A percentile compares a stretch with the other conserved stretches of the same genome.
Conservation (phyloP, 2,329 filamentous ascomycete genomes). For the Claviceps sp. region DNA sequence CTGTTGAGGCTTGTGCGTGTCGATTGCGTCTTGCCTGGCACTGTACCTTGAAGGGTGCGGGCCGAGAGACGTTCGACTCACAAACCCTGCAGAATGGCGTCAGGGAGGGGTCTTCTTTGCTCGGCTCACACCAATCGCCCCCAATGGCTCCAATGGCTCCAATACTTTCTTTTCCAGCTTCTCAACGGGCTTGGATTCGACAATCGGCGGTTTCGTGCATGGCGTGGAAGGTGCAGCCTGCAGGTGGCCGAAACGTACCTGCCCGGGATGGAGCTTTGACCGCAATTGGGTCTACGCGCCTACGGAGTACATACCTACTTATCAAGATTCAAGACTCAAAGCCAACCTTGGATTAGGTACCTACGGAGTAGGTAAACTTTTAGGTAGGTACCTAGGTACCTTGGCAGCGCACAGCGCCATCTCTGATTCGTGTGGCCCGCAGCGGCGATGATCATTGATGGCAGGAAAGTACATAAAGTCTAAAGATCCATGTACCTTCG, state of each 20-base stretch:
- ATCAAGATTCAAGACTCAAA: no score
- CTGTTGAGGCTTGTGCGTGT: not conserved
- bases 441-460: not conserved
- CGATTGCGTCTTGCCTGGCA: not conserved
- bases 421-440: not conserved
- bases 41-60: not conserved
- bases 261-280: no score
- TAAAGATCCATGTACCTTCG: not conserved
- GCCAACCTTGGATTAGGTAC: not conserved
- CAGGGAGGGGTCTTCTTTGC: no score
- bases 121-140: not conserved
- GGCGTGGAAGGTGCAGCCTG: not conserved
- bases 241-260: not conserved
- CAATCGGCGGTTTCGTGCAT: not conserved
- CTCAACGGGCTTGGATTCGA: not conserved
- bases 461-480: not conserved
- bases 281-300: no score
- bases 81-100: conserved; percentile 4
- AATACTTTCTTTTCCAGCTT: not conserved
- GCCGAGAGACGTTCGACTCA: conserved; percentile 5
- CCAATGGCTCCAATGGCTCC: not conserved
- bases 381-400: not conserved
- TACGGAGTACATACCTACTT: no score
- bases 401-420: not conserved
- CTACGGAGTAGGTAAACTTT: no score